A percentile compares a stretch with the other conserved stretches of the same genome.
phyloP scores from a whole-genome alignment of 768 basidiomycete genomes.

The Pleurotus cornucopiae region DNA sequence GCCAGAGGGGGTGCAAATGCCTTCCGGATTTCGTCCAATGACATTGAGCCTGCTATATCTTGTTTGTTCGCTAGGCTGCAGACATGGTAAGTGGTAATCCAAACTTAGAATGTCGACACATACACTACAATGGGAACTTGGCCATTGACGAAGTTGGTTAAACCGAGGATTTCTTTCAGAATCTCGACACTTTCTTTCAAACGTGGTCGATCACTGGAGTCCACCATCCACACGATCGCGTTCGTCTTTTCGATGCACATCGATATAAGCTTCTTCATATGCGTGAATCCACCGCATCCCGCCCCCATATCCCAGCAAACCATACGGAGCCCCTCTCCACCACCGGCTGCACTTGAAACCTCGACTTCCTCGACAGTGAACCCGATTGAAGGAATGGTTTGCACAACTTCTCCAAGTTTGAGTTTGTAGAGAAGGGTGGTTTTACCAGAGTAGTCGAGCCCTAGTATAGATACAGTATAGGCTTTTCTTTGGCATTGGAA shows the following conservation, averaged over 20 bases:
- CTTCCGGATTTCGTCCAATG: conserved; percentile 40
- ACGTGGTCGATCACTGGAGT: conserved; percentile 46
- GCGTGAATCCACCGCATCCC: conserved; percentile 43
- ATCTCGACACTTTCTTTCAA: conserved; percentile 49
- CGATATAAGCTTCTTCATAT: conserved; percentile 28
- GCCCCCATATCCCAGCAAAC: conserved; percentile 61
- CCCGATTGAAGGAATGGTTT: conserved; percentile 36
- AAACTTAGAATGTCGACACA: conserved; percentile 2
- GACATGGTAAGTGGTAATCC: background rate
- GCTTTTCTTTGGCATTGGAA: conserved; percentile 15
- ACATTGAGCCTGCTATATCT: conserved; percentile 49
- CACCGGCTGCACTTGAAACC: conserved; percentile 14
- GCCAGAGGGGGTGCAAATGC: conserved; percentile 24
- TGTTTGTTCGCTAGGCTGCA: conserved; percentile 57
- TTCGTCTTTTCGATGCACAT: conserved; percentile 29
- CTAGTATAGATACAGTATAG: conserved; percentile 25
- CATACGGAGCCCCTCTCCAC: conserved; percentile 37
- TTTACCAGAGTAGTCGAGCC: conserved; percentile 38
- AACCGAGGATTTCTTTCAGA: conserved; percentile 34
- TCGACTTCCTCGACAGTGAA: conserved; percentile 59
- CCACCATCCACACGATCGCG: conserved; percentile 65
- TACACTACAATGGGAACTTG: conserved; percentile 30
- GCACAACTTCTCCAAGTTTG: conserved; percentile 32
- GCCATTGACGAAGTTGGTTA: background rate
- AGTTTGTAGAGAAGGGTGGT: conserved; percentile 44